Evolutionary conservation across 1,139 yeast genomes (phyloP).

Genomic region (Yamadazyma diddensiae): DNA sequence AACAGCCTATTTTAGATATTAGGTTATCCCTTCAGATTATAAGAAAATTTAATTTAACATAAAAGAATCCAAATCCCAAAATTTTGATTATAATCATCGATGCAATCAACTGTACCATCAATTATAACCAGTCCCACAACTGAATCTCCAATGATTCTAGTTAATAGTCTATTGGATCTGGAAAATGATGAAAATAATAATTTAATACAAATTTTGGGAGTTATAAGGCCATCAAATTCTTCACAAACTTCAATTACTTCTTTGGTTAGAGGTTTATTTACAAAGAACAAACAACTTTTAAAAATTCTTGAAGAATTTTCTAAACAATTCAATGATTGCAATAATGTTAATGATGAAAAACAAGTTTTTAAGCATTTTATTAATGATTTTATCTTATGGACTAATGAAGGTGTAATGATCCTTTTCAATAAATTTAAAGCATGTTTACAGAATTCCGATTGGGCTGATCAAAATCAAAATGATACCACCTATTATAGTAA

Average conservation of each 20-base stretch:
- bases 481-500: slow-evolving; percentile 21
- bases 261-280: slow-evolving; percentile 39
- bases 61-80: background rate
- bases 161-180: slow-evolving; percentile 13
- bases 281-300: slow-evolving; percentile 35
- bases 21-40: background rate
- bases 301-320: slow-evolving; percentile 19
- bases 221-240: slow-evolving; percentile 30
- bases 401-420: slow-evolving; percentile 30
- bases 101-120: background rate
- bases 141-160: slow-evolving; percentile 10
- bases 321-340: slow-evolving; percentile 15
- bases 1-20: slow-evolving; percentile 1
- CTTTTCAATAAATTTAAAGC: slow-evolving; percentile 32
- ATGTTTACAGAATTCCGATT: slow-evolving; percentile 15
- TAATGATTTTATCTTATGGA: slow-evolving; percentile 41
- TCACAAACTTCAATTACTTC: slow-evolving; percentile 29
- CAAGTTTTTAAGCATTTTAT: slow-evolving; percentile 35
- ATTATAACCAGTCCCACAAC: slow-evolving; percentile 1
- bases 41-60: background rate
- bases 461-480: slow-evolving; percentile 13
- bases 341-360: slow-evolving; percentile 19
- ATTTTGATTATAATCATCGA: background rate
- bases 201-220: slow-evolving; percentile 36
- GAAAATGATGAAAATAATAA: slow-evolving; percentile 30